These are phyloP conservation scores for Tilletia setariae DNA, from an alignment of 1,284 basidiomycete species.

Conservation along the genomic window DNA sequence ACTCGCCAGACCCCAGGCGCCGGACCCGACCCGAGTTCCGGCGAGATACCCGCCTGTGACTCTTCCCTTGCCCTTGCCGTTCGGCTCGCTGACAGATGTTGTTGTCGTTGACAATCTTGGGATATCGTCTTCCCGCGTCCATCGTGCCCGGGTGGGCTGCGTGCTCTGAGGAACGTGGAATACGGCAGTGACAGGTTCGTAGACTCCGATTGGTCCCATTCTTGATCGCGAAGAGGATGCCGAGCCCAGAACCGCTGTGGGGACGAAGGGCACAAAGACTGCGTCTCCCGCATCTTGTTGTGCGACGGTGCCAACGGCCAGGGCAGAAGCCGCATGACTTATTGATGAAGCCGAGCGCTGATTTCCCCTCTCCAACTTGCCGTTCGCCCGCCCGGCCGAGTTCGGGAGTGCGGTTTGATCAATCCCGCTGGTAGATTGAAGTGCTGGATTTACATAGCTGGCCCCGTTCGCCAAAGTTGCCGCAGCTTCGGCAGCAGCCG, in stretches of 20 bases:
- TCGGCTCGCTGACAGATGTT: not conserved
- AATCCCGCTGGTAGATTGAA: too few relatives aligned
- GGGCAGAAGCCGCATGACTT: too few relatives aligned
- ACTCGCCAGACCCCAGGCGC: conserved; percentile 9
- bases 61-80: not conserved
- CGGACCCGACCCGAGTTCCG: not conserved
- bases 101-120: not conserved
- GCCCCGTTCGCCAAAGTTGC: conserved; percentile 29
- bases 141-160: conserved; percentile 35
- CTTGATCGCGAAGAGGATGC: too few relatives aligned
- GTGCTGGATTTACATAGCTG: too few relatives aligned
- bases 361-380: too few relatives aligned
- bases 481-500: conserved; percentile 9
- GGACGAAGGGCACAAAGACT: not conserved
- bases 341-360: too few relatives aligned
- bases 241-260: not conserved
- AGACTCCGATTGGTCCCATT: conserved; percentile 46
- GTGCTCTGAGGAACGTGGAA: conserved; percentile 37
- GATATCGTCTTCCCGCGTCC: not conserved
- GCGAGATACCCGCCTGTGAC: not conserved
- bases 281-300: not conserved
- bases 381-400: too few relatives aligned
- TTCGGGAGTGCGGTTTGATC: too few relatives aligned
- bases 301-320: too few relatives aligned
- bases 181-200: conserved; percentile 48